Conservation (phyloP, 2,329 filamentous ascomycete species). For the Bimuria novae-zelandiae region DNA sequence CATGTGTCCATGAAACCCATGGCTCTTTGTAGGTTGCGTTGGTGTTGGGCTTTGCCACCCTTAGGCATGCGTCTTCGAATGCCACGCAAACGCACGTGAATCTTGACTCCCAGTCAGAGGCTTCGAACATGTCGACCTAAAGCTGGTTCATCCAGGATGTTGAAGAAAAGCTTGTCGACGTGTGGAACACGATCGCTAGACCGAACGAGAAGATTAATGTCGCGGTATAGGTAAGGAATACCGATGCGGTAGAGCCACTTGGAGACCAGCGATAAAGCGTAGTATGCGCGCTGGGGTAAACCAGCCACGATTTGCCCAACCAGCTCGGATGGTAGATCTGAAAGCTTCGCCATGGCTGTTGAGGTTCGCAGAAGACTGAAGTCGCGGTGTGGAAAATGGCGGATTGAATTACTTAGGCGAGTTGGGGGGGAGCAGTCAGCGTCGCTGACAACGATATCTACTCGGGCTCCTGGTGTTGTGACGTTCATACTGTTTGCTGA, state of each 20-base stretch:
- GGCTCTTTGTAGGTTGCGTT: conserved; percentile 15
- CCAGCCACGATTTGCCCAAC: conserved; percentile 28
- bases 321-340: conserved; percentile 28
- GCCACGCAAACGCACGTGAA: conserved; percentile 14
- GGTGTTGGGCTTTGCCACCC: conserved; percentile 20
- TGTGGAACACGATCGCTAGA: conserved; percentile 23
- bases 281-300: conserved; percentile 23
- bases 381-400: no score
- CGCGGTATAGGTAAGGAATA: conserved; percentile 26
- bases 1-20: conserved; percentile 18
- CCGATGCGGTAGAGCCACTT: conserved; percentile 18
- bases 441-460: no score
- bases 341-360: conserved; percentile 26
- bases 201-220: conserved; percentile 28
- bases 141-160: conserved; percentile 20
- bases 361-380: background rate
- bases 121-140: conserved; percentile 25
- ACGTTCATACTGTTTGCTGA: no score
- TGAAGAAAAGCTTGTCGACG: conserved; percentile 32
- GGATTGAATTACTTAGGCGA: no score
- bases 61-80: conserved; percentile 24
- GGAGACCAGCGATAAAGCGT: conserved; percentile 19
- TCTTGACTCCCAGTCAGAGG: conserved; percentile 25
- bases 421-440: no score
- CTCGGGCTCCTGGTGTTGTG: no score